Evolutionary conservation across 257 asterid genomes (phyloP), one percentile per base, ranked within the genome.

Genomic region (Salvia splendens): DNA sequence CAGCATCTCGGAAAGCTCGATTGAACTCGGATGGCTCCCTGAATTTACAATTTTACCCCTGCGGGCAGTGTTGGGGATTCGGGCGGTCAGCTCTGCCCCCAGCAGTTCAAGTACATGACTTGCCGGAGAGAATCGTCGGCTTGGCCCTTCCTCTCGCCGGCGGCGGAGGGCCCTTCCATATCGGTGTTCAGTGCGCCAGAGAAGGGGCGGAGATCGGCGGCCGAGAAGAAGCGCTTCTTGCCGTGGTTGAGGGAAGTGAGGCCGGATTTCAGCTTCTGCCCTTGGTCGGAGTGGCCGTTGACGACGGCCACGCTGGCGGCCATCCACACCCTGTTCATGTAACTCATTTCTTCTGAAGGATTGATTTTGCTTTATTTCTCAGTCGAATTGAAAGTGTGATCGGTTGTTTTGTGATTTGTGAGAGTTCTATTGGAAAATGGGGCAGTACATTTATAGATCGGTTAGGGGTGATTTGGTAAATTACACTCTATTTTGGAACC

Each of bases 91-190:
- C 81, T 53, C 69, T 64, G 75, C 4, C 81, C 79, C 86, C 86
- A 81, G 75, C 97, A 88, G 73, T 75, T 91, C 65, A 91, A 10
- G 82, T 88, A 91, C 97, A 91, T 86, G 24, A 91, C 97, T 65
- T 85, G 83, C 41, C 91, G 83, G 69, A 91, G 85, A 10, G 95
- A 83, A 15, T 91, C 97, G 12, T 88, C 97, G 15, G 88, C 12
- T 42, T 77, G 90, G 46, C 57, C 62, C 74, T 75, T 68, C 78
- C 61, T 73, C 4, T 79, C 84, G 5, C 48, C 76, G 2, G 79
- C 78, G 10, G 46, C 47, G n/a, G 61, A n/a, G 5, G 50, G 36
- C 0, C 70, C 85, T 0, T 72, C 86, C 43, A 77, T 12, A 5
- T 82, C 88, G 64, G 87, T 59, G 68, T 67, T 83, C 3, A 77